Percentiles rank a stretch among this genome's conserved stretches.
phyloP scores from a whole-genome alignment of 2,329 filamentous ascomycete genomes.

The Verticillium nonalfalfae region DNA sequence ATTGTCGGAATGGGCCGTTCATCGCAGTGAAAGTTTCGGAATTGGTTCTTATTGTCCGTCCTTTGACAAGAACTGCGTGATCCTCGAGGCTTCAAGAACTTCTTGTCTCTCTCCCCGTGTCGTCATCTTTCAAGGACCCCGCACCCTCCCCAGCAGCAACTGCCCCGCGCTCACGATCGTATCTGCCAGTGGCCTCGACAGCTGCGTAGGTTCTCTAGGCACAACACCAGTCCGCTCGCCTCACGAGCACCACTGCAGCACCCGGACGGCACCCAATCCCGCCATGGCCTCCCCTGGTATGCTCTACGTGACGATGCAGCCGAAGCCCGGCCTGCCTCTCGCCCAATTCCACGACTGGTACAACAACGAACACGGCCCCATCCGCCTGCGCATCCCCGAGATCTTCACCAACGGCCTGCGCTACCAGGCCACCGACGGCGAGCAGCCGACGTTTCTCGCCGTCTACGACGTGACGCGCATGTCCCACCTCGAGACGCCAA shows the following conservation, averaged over 20 bases:
- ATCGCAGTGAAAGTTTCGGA: background rate
- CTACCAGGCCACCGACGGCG: conserved; percentile 61
- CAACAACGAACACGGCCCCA: conserved; percentile 86
- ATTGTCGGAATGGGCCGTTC: background rate
- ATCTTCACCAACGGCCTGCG: conserved; percentile 73
- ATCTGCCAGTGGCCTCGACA: too few relatives aligned
- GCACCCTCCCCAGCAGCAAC: background rate
- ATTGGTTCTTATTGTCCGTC: background rate
- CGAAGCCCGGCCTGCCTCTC: conserved; percentile 55
- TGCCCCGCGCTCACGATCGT: background rate
- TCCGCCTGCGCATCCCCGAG: conserved; percentile 68
- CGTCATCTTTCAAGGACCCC: background rate
- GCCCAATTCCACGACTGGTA: conserved; percentile 87
- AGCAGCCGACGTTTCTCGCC: conserved; percentile 66
- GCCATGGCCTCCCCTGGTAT: conserved; percentile 52
- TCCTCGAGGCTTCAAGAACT: too few relatives aligned
- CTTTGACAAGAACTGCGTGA: background rate
- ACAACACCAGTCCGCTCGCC: background rate
- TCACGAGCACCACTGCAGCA: background rate
- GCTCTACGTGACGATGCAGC: conserved; percentile 84
- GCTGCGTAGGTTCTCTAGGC: background rate
- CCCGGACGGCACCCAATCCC: background rate
- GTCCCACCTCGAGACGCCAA: conserved; percentile 59
- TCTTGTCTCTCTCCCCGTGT: background rate
- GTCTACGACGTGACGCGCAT: conserved; percentile 77